Evolutionary conservation across 2,329 filamentous ascomycete genomes (phyloP), one percentile per base, ranked within the genome.

Genomic region (Colletotrichum godetiae): DNA sequence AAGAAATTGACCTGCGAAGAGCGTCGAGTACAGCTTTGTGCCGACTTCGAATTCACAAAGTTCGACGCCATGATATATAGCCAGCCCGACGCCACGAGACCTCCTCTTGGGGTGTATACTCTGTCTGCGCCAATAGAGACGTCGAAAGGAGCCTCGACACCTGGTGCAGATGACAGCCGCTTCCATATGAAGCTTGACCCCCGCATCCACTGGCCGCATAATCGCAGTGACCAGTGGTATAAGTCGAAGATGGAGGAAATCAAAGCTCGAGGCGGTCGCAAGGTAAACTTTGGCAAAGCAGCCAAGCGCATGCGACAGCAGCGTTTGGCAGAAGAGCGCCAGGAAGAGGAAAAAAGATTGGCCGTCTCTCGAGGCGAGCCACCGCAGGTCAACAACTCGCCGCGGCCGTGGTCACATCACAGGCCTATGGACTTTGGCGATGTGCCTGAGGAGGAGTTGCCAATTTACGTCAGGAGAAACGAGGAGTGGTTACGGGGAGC

Each of bases 161-260:
- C 74, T 60, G 67, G 56, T 27, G 69, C 78, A 63, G 76, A 81
- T 33, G 46, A 15, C 2, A 78, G 81, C 33, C 82, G 81, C 29
- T 74, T 83, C 6, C 90, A 84, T 75, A 80, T 83, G 1, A 80
- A 84, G 60, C 81, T 89, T 3, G 87, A 92, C 77, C 89, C 89
- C 0, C 84, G 85, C 1, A 82, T 86, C 1, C 86, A 89, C 64
- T 86, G 84, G 80, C 83, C 82, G 1, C 83, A 85, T 57, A 80
- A 80, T 2, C 83, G 83, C 57, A 83, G 86, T 0, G 76, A 83
- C 4, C 79, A 81, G 22, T 91, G 88, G 88, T 80, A 85, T 62
- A 78, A 76, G 15, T 78, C 79, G 19, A 91, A 90, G 73, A 81
- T 84, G 42, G 76, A 78, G 1, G 89, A 91, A 70, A 90, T 91